phyloP scores from a whole-genome alignment of 129 eudicot genomes.

The Scalesia atractyloides region DNA sequence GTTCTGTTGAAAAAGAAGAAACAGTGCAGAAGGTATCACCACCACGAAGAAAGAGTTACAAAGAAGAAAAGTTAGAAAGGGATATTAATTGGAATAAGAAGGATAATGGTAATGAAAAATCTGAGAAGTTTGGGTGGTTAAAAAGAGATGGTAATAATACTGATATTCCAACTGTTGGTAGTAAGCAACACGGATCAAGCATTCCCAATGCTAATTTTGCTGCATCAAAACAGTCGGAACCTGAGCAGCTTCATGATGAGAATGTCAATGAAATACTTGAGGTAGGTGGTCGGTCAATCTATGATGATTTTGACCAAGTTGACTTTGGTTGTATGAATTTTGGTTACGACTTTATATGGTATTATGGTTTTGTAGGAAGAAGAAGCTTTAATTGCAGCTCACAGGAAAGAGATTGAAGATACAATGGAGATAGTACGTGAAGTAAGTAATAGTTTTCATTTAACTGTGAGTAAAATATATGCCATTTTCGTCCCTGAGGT shows the following conservation, averaged over 20 bases:
- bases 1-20: conserved; percentile 64
- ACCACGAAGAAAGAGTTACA: conserved; percentile 69
- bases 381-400: conserved; percentile 93
- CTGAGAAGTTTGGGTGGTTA: conserved; percentile 58
- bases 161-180: conserved; percentile 40
- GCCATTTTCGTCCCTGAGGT: no score
- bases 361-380: conserved; percentile 60
- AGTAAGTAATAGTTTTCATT: conserved; percentile 40
- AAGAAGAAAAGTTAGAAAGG: conserved; percentile 75
- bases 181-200: conserved; percentile 56
- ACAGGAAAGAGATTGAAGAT: conserved; percentile 95
- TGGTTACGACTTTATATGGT: background rate
- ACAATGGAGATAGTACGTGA: conserved; percentile 99
- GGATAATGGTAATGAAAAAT: conserved; percentile 57
- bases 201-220: conserved; percentile 39
- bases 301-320: conserved; percentile 6
- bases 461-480: no score
- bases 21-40: conserved; percentile 91
- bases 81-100: conserved; percentile 49
- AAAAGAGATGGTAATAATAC: conserved; percentile 47
- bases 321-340: background rate
- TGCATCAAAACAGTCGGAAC: conserved; percentile 46
- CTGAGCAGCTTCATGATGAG: conserved; percentile 68
- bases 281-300: conserved; percentile 49
- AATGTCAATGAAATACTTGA: conserved; percentile 79